These are phyloP conservation scores for Elsinoe fawcettii DNA, from an alignment of 2,329 filamentous ascomycete genomes.

Conservation along the genomic window DNA sequence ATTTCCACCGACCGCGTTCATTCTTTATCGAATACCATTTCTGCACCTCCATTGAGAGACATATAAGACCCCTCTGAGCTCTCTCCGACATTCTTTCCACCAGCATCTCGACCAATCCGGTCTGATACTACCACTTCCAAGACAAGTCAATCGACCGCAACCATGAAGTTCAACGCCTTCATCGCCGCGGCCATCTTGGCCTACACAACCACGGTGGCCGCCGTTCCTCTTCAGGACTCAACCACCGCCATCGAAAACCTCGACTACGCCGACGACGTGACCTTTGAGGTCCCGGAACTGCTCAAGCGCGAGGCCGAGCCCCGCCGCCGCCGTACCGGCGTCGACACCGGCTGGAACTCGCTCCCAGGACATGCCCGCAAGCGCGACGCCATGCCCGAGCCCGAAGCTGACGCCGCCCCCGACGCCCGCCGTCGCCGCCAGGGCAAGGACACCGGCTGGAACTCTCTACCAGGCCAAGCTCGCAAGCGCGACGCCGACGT, in stretches of 20 bases:
- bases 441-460: conserved; percentile 1
- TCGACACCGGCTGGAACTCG: conserved; percentile 30
- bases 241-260: conserved; percentile 34
- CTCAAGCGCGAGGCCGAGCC: conserved; percentile 21
- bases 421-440: background rate
- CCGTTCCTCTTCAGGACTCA: conserved; percentile 28
- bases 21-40: conserved; percentile 10
- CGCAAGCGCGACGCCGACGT: conserved; percentile 4
- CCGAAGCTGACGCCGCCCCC: conserved; percentile 20
- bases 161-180: conserved; percentile 25
- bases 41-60: background rate
- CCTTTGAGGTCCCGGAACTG: conserved; percentile 23
- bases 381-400: conserved; percentile 24
- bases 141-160: conserved; percentile 17
- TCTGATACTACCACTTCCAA: conserved; percentile 11
- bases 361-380: conserved; percentile 37
- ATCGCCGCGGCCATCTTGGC: conserved; percentile 13
- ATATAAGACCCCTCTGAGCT: conserved; percentile 20
- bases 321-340: conserved; percentile 16
- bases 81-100: conserved; percentile 19
- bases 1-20: conserved; percentile 18
- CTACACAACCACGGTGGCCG: conserved; percentile 11
- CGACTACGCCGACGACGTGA: conserved; percentile 35
- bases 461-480: conserved; percentile 1
- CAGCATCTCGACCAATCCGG: conserved; percentile 23